Conservation (phyloP, 2,329 filamentous ascomycete species). For the Delphinella strobiligena region DNA sequence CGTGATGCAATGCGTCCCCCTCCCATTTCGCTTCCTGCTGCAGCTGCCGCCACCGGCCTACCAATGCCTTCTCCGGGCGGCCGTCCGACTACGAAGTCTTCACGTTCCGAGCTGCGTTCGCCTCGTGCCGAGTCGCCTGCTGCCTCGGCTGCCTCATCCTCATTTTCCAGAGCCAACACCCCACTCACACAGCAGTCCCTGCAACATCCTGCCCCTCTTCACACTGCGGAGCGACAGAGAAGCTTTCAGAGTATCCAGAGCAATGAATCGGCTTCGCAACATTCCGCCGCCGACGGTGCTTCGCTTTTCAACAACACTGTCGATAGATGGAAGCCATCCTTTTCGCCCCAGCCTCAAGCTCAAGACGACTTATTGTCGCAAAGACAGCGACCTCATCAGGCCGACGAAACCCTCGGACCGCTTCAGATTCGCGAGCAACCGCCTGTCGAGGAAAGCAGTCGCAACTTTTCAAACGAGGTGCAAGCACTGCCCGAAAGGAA, state of each 20-base stretch:
- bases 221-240: constrained; percentile 15
- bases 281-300: constrained; percentile 2
- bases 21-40: constrained; percentile 12
- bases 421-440: constrained; percentile 6
- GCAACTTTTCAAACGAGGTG: not conserved
- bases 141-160: constrained; percentile 6
- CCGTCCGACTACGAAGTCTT: constrained; percentile 29
- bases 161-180: not conserved
- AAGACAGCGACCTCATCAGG: not conserved
- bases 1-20: constrained; percentile 9
- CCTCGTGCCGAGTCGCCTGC: constrained; percentile 14
- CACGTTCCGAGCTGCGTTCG: constrained; percentile 22
- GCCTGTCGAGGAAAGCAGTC: constrained; percentile 1
- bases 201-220: constrained; percentile 1
- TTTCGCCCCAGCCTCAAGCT: not conserved
- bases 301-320: constrained; percentile 9
- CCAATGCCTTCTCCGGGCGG: no score
- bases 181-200: constrained; percentile 1
- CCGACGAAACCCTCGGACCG: not conserved
- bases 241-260: constrained; percentile 20
- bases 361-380: not conserved
- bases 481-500: constrained; percentile 44
- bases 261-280: not conserved
- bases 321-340: constrained; percentile 9
- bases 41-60: no score